Base-by-base conservation (phyloP, 1,284 basidiomycete genomes). In the Pisolithus thermaeus region DNA sequence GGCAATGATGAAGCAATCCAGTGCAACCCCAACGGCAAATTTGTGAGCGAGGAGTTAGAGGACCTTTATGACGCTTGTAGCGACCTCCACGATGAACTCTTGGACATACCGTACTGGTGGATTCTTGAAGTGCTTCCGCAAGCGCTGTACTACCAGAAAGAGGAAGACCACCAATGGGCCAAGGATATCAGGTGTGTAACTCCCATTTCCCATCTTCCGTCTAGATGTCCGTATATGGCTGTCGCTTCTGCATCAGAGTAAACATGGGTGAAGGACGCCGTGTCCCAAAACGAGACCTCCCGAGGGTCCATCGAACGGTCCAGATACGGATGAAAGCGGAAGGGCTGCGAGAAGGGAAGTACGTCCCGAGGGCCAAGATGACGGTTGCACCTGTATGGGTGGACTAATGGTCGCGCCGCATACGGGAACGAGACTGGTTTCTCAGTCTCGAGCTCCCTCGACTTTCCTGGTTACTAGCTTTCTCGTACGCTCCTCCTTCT, bases 221-320 rank as follows among this genome's bases (percentile, higher is more conserved):
- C 12, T 35, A 12, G 36, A 14, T 30, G 20, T n/a, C 27, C 23
- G 18, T 47, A 18, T 47, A 37, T 35, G n/a, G n/a, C n/a, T n/a
- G n/a, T 28, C 4, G 20, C 41, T 3, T 48, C 7, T 16, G 45
- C 2, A 40, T 18, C 47, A 83, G 81, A 4, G 50, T 77, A 35
- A 81, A 84, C 53, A 55, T 70, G 40, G 81, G 78, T 2, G 52
- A 58, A 1, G 72, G 73, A 3, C 70, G 81, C 30, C 58, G 61
- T 3, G 68, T 83, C 37, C 77, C 75, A 1, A 65, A 65, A 49
- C 73, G 74, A 51, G 57, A 57, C 0, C 16, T 8, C 0, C 53
- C 78, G 51, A 66, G 74, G 52, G 56, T 83, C 0, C 82, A 84
- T 53, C 67, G 79, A 4, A 68, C 72, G 8, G 81, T 84, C 32